phyloP scores from a whole-genome alignment of 345 rosid species.

The Noccaea caerulescens region DNA sequence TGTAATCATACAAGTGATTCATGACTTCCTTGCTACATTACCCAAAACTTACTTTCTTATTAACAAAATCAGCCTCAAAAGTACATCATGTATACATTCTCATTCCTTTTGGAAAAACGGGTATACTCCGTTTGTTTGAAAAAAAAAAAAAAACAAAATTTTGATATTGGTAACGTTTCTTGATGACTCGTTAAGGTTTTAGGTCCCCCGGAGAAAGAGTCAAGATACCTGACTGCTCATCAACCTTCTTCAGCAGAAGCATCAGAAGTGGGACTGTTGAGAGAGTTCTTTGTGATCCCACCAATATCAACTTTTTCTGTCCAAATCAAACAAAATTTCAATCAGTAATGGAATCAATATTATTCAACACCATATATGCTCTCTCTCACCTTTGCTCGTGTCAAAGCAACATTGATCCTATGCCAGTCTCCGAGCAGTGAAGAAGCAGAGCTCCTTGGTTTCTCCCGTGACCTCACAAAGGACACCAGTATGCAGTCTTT shows the following conservation, averaged over 20 bases:
- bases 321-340: constrained; percentile 13
- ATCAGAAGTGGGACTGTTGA: constrained; percentile 79
- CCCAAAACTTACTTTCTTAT: not conserved
- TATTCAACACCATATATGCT: constrained; percentile 15
- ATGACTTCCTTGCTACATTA: not conserved
- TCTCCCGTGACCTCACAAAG: constrained; percentile 76
- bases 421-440: constrained; percentile 97
- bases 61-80: constrained; percentile 9
- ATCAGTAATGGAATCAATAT: not conserved
- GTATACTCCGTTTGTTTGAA: not conserved
- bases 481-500: constrained; percentile 91
- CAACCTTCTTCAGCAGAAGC: constrained; percentile 77
- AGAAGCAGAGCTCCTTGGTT: constrained; percentile 58
- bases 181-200: constrained; percentile 21
- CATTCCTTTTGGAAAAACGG: not conserved
- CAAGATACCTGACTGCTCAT: constrained; percentile 69
- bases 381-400: constrained; percentile 80
- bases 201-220: constrained; percentile 42
- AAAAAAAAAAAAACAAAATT: not conserved
- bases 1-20: not conserved
- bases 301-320: constrained; percentile 93
- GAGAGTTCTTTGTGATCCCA: constrained; percentile 79
- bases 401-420: constrained; percentile 90
- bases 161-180: not conserved
- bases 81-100: constrained; percentile 4